Base-by-base conservation (phyloP, 2,329 filamentous ascomycete species). In the Acephala macrosclerotiorum region DNA sequence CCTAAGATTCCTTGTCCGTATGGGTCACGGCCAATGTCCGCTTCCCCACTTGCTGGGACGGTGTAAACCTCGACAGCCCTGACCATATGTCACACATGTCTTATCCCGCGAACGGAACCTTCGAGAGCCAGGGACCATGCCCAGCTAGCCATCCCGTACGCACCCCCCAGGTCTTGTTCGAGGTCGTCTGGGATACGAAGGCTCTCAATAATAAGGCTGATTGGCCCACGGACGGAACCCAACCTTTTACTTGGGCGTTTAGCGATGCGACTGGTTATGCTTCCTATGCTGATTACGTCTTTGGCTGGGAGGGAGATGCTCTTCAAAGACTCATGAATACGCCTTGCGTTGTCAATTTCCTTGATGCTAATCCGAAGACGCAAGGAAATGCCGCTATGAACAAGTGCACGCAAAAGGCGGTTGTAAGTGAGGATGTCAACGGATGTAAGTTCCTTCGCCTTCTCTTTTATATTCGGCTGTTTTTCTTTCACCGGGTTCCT, bases 221-320 rank as follows among this genome's bases (percentile, higher is more conserved):
- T 67, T 80, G 81, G 81, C 79, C 80, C 66, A 77, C 78, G 65
- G 78, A 81, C 75, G 80, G 80, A 65, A 78, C 75, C 29, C 80
- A 80, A 70, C 79, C 79, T 11, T 81, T 80, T 72, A 72, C 80
- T 63, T 82, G 82, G 76, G 79, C 76, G 71, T 71, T 63, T 53
- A 66, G 82, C 79, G 79, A 81, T 79, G 77, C 73, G 74, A 80
- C 80, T 38, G 83, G 82, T 40, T 77, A 81, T 29, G 82, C 81
- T 3, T 82, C 81, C n/a, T 82, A 84, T 73, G 82, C 82, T 36
- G 83, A 85, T 74, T 85, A 85, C 73, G 75, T 84, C 66, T 84
- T 84, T 70, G 82, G 82, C 66, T 84, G 82, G 82, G 80, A 84
- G 72, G 80, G 77, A 66, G 77, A 83, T 71, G 76, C 79, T 3